Base-by-base conservation (phyloP, 1,284 basidiomycete species). In the Pseudomicrostroma phylloplanum region DNA sequence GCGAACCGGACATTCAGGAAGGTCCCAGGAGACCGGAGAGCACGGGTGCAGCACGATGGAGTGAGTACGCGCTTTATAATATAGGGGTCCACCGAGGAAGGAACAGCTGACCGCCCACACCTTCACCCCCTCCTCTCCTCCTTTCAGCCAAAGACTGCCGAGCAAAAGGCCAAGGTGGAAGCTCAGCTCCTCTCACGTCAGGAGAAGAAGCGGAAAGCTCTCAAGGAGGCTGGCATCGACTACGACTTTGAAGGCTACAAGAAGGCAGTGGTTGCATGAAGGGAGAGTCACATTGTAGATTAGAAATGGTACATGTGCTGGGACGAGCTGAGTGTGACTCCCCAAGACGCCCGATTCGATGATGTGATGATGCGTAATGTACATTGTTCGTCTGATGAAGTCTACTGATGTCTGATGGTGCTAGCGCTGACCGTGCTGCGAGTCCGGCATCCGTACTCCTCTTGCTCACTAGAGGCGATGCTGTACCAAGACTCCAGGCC, bases 1-100 rank as follows among this genome's bases (percentile, higher is more conserved):
- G 91, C 93, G 23, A 94, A 96, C 80, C 85, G 89, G 70, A 93
- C 91, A 80, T 98, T 88, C 86, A 84, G 88, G 64, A 81, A 82
- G 3, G 85, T 96, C 2, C 92, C 94, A 0, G 82, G 80, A 15
- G 88, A 86, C 8, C 86, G 90, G 55, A 80, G 87, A 86, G 63
- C 60, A 68, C 83, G 90, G 67, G 81, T 86, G 40, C 83, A 86
- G 71, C 88, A 91, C 71, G 89, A 94, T 81, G 91, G 30, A 36
- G 30, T 36, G 30, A 36, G 30, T 36, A 36, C 4, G 30, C 3
- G 3, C 89, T 36, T 36, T 36, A 4, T 84, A 42, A 26, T 23
- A 25, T 23, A 26, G 11, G 17, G 21, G 39, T 1, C 11, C 4
- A 49, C 30, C 30, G 9, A 36, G 3, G 30, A 36, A 3, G 30